A percentile compares a stretch with the other conserved stretches of the same genome.
Conservation (phyloP, 1,139 yeast species). For the Pichiaceae sp. region DNA sequence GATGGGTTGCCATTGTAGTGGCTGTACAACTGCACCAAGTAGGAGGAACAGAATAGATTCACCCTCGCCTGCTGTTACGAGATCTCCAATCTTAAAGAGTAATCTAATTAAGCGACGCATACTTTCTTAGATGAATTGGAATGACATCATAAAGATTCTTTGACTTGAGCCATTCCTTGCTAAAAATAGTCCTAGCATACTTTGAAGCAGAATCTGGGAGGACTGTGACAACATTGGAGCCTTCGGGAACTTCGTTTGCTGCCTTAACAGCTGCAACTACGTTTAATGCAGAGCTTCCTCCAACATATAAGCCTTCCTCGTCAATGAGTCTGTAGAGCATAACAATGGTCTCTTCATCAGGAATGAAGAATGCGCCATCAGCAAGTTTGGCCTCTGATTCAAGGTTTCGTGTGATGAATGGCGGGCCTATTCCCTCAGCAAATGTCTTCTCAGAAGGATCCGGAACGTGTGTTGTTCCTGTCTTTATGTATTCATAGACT, state of each 20-base stretch:
- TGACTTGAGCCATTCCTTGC: slow-evolving; percentile 64
- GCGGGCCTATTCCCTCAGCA: slow-evolving; percentile 96
- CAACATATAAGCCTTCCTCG: slow-evolving; percentile 86
- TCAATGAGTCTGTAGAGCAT: slow-evolving; percentile 79
- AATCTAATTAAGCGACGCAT: slow-evolving; percentile 33
- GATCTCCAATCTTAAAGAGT: neutral
- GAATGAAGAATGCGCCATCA: slow-evolving; percentile 67
- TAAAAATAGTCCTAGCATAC: slow-evolving; percentile 73
- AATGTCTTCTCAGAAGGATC: slow-evolving; percentile 72
- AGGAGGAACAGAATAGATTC: too few relatives aligned
- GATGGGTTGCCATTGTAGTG: too few relatives aligned
- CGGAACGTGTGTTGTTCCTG: slow-evolving; percentile 24
- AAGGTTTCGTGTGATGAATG: slow-evolving; percentile 79
- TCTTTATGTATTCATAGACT: slow-evolving; percentile 65
- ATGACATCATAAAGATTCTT: slow-evolving; percentile 59
- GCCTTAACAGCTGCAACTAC: slow-evolving; percentile 63
- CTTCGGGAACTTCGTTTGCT: slow-evolving; percentile 55
- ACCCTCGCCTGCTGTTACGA: too few relatives aligned
- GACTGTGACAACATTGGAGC: slow-evolving; percentile 77
- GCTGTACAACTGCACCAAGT: too few relatives aligned
- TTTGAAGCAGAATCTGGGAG: slow-evolving; percentile 86
- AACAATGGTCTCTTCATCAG: slow-evolving; percentile 64
- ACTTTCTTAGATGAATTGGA: slow-evolving; percentile 65
- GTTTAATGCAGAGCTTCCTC: slow-evolving; percentile 74
- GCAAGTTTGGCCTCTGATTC: slow-evolving; percentile 59